phyloP scores from a whole-genome alignment of 2,329 filamentous ascomycete genomes.

The Fusarium sp. region DNA sequence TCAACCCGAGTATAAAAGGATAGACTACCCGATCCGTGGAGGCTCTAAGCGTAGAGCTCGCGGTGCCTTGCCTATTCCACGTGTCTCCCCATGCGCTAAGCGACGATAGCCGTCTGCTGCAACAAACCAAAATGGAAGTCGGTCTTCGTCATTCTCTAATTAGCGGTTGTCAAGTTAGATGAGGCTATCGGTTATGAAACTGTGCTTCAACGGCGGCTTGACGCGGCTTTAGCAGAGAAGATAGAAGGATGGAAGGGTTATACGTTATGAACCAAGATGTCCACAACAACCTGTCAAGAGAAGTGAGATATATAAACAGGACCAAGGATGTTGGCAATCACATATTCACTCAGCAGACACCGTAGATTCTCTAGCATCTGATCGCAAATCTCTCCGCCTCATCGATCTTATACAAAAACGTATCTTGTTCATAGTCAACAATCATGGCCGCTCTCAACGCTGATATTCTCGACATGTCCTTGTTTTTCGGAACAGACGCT shows the following conservation, averaged over 20 bases:
- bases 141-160: slow-evolving; percentile 19
- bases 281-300: not conserved
- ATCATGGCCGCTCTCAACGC: slow-evolving; percentile 32
- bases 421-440: not conserved
- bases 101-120: slow-evolving; percentile 25
- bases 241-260: not conserved
- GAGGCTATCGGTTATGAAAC: not conserved
- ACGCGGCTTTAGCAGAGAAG: slow-evolving; percentile 24
- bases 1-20: too few species aligned
- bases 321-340: too few species aligned
- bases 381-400: too few species aligned
- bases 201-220: slow-evolving; percentile 7
- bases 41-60: too few species aligned
- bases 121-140: not conserved
- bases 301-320: too few species aligned
- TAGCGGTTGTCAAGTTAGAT: slow-evolving; percentile 1
- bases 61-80: slow-evolving; percentile 24
- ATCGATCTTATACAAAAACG: too few species aligned
- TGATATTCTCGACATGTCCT: slow-evolving; percentile 45
- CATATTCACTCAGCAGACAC: not conserved
- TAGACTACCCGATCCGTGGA: too few species aligned
- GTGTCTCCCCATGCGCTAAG: slow-evolving; percentile 1
- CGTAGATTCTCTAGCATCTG: not conserved
- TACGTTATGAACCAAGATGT: not conserved
- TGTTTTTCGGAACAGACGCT: slow-evolving; percentile 44